phyloP scores from a whole-genome alignment of 345 rosid species.

The Ailanthus altissimus region DNA sequence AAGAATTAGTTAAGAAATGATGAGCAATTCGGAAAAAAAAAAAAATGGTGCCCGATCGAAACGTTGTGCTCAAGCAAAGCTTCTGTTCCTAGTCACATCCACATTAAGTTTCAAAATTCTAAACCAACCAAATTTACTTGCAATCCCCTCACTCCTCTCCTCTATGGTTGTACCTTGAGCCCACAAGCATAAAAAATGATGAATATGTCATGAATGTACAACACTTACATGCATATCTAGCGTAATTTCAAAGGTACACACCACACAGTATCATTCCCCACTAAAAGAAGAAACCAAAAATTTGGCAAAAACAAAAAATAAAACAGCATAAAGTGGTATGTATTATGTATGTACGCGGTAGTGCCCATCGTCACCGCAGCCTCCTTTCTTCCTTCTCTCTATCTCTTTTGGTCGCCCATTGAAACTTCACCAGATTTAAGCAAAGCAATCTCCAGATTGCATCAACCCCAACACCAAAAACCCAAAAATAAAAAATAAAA shows the following conservation, averaged over 20 bases:
- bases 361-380: slow-evolving; percentile 30
- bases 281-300: background rate
- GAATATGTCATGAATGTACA: background rate
- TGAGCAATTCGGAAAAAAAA: too few species aligned
- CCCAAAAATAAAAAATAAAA: background rate
- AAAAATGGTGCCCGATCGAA: too few species aligned
- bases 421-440: slow-evolving; percentile 18
- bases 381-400: slow-evolving; percentile 21
- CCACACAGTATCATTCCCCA: background rate
- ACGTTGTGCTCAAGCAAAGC: too few species aligned
- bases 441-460: slow-evolving; percentile 37
- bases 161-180: background rate
- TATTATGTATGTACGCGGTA: too few species aligned
- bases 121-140: background rate
- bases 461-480: background rate
- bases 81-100: too few species aligned
- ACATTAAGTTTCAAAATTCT: slow-evolving; percentile 19
- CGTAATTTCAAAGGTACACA: background rate
- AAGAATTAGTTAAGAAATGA: too few species aligned
- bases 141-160: too few species aligned
- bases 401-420: slow-evolving; percentile 34
- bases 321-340: background rate
- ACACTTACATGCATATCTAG: background rate
- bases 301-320: background rate
- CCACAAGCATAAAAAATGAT: too few species aligned